phyloP scores from a whole-genome alignment of 352 stramenopile species.

The Phytophthora parvispora region DNA sequence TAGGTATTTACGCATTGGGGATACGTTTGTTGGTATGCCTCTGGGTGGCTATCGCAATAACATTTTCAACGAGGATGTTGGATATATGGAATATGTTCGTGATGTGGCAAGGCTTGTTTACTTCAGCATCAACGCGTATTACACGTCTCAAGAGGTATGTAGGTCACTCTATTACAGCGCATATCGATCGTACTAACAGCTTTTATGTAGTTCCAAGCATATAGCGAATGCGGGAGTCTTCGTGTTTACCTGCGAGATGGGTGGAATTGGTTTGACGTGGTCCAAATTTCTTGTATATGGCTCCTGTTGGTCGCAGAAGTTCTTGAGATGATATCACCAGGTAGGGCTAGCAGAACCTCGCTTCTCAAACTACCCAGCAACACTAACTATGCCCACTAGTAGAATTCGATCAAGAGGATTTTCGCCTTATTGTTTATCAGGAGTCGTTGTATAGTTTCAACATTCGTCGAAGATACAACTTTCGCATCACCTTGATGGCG shows the following conservation, averaged over 20 bases:
- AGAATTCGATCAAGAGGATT: slow-evolving; percentile 47
- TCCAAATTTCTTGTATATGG: slow-evolving; percentile 83
- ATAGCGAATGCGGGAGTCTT: slow-evolving; percentile 60
- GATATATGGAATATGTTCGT: slow-evolving; percentile 65
- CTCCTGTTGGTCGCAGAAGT: slow-evolving; percentile 66
- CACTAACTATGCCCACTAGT: neutral
- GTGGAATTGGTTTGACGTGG: slow-evolving; percentile 84
- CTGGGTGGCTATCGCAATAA: slow-evolving; percentile 74
- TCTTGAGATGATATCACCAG: slow-evolving; percentile 43
- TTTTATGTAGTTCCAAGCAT: slow-evolving; percentile 44
- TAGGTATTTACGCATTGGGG: slow-evolving; percentile 81
- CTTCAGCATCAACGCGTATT: slow-evolving; percentile 73
- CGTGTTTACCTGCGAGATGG: slow-evolving; percentile 72
- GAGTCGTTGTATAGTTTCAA: slow-evolving; percentile 68
- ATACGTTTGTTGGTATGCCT: slow-evolving; percentile 77
- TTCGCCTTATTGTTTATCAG: slow-evolving; percentile 61
- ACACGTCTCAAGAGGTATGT: slow-evolving; percentile 73
- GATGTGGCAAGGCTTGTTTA: slow-evolving; percentile 67
- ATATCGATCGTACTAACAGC: neutral
- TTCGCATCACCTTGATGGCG: slow-evolving; percentile 82
- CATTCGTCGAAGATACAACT: slow-evolving; percentile 73
- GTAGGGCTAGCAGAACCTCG: no score
- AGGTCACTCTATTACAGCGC: neutral
- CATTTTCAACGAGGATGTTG: slow-evolving; percentile 53
- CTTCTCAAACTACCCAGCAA: neutral